Conservation (phyloP, 2,329 filamentous ascomycete species). For the Trichoderma cornu-damae region DNA sequence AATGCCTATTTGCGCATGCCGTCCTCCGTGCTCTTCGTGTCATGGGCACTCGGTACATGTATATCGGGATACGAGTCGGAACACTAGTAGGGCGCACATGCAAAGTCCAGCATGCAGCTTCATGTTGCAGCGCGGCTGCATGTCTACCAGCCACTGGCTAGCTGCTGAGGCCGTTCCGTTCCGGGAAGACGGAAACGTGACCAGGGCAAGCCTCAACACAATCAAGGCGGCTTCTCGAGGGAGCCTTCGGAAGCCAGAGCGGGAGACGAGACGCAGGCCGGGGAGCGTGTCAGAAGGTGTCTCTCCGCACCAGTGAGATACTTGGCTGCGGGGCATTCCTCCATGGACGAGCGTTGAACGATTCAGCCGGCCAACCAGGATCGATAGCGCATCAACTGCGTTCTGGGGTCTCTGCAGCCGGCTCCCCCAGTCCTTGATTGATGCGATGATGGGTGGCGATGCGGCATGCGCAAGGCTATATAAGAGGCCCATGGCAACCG, state of each 20-base stretch:
- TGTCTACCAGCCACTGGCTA: not conserved
- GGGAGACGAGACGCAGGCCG: conserved; percentile 11
- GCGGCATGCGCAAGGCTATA: not conserved
- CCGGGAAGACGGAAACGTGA: not conserved
- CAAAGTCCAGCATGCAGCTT: not conserved
- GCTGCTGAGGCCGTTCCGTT: not conserved
- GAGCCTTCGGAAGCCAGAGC: not conserved
- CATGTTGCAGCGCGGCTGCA: not conserved
- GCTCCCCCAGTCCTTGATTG: not conserved
- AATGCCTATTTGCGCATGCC: not conserved
- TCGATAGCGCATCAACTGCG: conserved; percentile 7
- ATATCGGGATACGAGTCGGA: not conserved
- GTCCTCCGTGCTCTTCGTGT: not conserved
- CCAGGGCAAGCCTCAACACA: not conserved
- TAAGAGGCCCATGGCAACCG: not conserved
- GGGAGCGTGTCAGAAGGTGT: not conserved
- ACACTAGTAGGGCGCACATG: not conserved
- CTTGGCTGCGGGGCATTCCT: conserved; percentile 12
- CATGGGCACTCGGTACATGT: too few species aligned
- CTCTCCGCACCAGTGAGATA: conserved; percentile 13
- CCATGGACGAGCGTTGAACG: conserved; percentile 6
- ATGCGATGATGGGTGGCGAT: not conserved
- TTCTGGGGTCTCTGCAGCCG: not conserved
- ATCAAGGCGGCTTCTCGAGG: not conserved
- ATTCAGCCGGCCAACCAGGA: conserved; percentile 13